These are phyloP conservation scores for Saussurea involucrata DNA, from an alignment of 129 eudicot species.

Conservation along the genomic window DNA sequence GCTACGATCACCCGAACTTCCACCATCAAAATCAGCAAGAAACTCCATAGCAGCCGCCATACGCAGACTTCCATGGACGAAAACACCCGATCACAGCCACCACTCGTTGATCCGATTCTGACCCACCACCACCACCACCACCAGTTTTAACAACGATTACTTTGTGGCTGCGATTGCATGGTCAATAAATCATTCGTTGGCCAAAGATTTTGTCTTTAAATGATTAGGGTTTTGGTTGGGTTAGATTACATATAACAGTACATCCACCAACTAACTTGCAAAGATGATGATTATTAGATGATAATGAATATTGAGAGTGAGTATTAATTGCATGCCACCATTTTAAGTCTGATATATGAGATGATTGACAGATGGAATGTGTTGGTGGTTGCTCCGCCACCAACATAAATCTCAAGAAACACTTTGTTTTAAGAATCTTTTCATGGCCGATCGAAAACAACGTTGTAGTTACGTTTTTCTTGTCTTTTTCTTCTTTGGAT, in stretches of 20 bases:
- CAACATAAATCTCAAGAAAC: conserved; percentile 39
- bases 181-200: neutral
- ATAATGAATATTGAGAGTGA: neutral
- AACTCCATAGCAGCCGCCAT: conserved; percentile 11
- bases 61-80: conserved; percentile 19
- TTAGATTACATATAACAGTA: neutral
- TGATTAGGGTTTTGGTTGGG: conserved; percentile 12
- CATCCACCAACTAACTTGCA: neutral
- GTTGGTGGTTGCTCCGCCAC: conserved; percentile 36
- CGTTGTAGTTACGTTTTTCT: neutral
- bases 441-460: conserved; percentile 18
- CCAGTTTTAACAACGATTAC: neutral
- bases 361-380: conserved; percentile 32
- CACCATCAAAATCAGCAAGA: conserved; percentile 16
- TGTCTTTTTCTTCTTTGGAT: conserved; percentile 31
- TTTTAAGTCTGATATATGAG: conserved; percentile 1
- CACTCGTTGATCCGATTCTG: neutral
- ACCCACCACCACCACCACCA: neutral
- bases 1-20: conserved; percentile 27
- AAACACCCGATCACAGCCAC: neutral
- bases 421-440: conserved; percentile 8
- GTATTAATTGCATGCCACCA: neutral
- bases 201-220: neutral
- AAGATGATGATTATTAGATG: neutral
- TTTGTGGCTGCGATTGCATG: neutral